phyloP scores from a whole-genome alignment of 345 rosid genomes.

The Linum tenue region DNA sequence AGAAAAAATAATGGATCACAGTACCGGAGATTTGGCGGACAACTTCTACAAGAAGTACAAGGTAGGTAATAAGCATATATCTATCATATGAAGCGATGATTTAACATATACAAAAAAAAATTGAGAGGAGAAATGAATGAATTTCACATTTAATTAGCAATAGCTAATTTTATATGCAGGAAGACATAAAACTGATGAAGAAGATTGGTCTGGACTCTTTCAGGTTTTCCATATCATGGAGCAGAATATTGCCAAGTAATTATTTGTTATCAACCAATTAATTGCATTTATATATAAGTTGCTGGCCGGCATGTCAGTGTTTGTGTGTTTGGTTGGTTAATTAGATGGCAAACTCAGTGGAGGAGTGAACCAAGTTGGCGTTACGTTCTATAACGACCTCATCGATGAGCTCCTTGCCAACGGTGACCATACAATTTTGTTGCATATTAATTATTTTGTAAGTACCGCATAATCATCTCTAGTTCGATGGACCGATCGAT shows the following conservation, averaged over 20 bases:
- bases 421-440: constrained; percentile 4
- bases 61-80: constrained; percentile 5
- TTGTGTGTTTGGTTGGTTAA: background rate
- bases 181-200: constrained; percentile 17
- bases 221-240: constrained; percentile 22
- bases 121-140: constrained; percentile 1
- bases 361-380: constrained; percentile 15
- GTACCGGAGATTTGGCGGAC: constrained; percentile 16
- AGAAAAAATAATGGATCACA: constrained; percentile 15
- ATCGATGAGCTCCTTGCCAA: constrained; percentile 18
- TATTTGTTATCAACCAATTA: background rate
- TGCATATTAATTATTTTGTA: background rate
- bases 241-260: constrained; percentile 16
- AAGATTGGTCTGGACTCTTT: constrained; percentile 15
- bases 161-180: too few species aligned
- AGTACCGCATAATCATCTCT: background rate
- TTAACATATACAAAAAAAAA: too few species aligned
- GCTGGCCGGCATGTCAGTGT: too few species aligned
- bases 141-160: too few species aligned
- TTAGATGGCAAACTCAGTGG: constrained; percentile 13
- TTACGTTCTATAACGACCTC: constrained; percentile 18
- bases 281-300: too few species aligned
- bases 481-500: background rate
- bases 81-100: too few species aligned
- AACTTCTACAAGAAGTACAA: constrained; percentile 15